These are phyloP conservation scores for Rhizophora apiculata DNA, from an alignment of 345 rosid genomes.

Conservation along the genomic window DNA sequence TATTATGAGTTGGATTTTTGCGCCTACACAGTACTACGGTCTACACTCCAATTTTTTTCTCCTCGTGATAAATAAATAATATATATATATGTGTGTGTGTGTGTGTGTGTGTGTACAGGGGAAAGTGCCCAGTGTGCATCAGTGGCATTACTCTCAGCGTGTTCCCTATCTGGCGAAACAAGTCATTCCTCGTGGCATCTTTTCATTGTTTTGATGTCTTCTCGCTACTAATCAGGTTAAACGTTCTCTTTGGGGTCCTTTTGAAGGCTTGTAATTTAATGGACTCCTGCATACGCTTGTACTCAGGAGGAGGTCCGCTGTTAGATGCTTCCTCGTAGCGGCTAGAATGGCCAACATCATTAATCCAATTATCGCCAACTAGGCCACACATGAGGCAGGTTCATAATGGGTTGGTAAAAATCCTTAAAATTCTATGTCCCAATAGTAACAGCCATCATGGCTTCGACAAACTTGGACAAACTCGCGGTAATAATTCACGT, in stretches of 20 bases:
- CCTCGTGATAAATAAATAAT: too few species aligned
- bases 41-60: background rate
- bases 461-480: background rate
- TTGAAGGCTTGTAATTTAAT: too few species aligned
- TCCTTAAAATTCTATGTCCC: slow-evolving; percentile 13
- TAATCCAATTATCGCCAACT: slow-evolving; percentile 21
- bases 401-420: slow-evolving; percentile 12
- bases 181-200: background rate
- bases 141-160: slow-evolving; percentile 6
- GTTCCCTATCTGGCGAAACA: slow-evolving; percentile 9
- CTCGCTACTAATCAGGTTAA: background rate
- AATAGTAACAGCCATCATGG: slow-evolving; percentile 10
- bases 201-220: background rate
- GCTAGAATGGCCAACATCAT: slow-evolving; percentile 24
- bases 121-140: slow-evolving; percentile 6
- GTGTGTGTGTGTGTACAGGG: background rate
- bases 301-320: background rate
- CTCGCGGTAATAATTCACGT: slow-evolving; percentile 11
- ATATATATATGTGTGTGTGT: too few species aligned
- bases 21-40: too few species aligned
- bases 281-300: too few species aligned
- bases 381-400: slow-evolving; percentile 20
- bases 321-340: slow-evolving; percentile 1
- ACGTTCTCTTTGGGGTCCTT: too few species aligned
- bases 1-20: background rate